Conservation (phyloP, 352 stramenopile genomes). For the Globisporangium nunn region DNA sequence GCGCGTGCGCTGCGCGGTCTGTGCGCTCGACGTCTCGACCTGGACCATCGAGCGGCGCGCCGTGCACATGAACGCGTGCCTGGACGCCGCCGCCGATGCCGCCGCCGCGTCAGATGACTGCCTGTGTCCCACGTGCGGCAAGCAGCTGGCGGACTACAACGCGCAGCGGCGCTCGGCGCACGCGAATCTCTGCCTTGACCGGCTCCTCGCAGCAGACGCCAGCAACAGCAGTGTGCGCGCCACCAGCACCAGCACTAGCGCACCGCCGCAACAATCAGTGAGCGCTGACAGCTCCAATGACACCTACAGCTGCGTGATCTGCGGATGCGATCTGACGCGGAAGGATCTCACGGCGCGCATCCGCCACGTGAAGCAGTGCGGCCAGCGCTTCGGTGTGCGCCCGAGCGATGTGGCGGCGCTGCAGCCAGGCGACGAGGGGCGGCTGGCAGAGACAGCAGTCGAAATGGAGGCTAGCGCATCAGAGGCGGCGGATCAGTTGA, state of each 20-base stretch:
- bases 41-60: constrained; percentile 42
- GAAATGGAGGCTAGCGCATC: neutral
- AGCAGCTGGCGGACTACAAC: constrained; percentile 54
- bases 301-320: constrained; percentile 62
- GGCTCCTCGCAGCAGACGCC: constrained; percentile 5
- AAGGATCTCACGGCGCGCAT: constrained; percentile 40
- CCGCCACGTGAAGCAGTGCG: constrained; percentile 76
- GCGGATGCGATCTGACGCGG: constrained; percentile 36
- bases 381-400: constrained; percentile 55
- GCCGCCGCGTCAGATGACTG: constrained; percentile 17
- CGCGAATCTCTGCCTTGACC: constrained; percentile 63
- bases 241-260: neutral
- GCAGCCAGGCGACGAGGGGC: constrained; percentile 3
- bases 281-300: neutral
- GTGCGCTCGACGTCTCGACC: constrained; percentile 45
- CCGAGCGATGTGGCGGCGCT: constrained; percentile 36
- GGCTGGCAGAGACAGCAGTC: neutral
- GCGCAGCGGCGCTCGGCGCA: constrained; percentile 60
- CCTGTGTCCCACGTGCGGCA: constrained; percentile 49
- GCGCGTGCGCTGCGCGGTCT: constrained; percentile 43
- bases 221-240: no score
- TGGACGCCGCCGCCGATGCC: constrained; percentile 27
- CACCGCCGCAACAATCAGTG: no score
- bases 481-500: neutral
- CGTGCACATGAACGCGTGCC: constrained; percentile 69